These are phyloP conservation scores for Beauveria brongniartii DNA, from an alignment of 2,329 filamentous ascomycete genomes.

Conservation along the genomic window DNA sequence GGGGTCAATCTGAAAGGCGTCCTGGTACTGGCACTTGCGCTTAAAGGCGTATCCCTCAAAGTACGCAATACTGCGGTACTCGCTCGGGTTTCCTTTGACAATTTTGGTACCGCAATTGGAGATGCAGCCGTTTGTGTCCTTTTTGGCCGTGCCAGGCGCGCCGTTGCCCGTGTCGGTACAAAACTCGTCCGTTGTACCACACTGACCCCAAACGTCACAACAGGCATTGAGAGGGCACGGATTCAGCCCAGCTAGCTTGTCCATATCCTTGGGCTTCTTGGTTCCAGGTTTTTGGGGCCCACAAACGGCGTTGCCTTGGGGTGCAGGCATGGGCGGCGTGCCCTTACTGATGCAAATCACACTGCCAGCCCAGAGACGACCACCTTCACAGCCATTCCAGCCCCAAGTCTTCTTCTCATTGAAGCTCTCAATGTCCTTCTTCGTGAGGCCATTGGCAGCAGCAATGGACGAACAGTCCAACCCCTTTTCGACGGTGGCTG, in stretches of 20 bases:
- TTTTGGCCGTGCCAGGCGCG: slow-evolving; percentile 10
- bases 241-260: slow-evolving; percentile 17
- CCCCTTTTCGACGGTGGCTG: slow-evolving; percentile 22
- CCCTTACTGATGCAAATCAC: slow-evolving; percentile 18
- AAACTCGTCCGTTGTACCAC: slow-evolving; percentile 31
- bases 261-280: slow-evolving; percentile 10
- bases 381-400: slow-evolving; percentile 17
- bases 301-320: slow-evolving; percentile 16
- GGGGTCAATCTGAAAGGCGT: slow-evolving; percentile 18
- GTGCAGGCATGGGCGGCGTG: slow-evolving; percentile 15
- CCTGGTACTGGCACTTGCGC: slow-evolving; percentile 15
- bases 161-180: slow-evolving; percentile 19
- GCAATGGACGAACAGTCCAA: slow-evolving; percentile 28
- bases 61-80: slow-evolving; percentile 17
- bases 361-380: slow-evolving; percentile 8
- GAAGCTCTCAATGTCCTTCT: slow-evolving; percentile 14
- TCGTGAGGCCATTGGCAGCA: slow-evolving; percentile 13
- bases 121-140: slow-evolving; percentile 10
- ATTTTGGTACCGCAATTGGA: background rate
- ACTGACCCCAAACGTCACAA: slow-evolving; percentile 31
- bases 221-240: slow-evolving; percentile 23
- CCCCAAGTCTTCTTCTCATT: slow-evolving; percentile 22
- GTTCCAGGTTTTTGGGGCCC: slow-evolving; percentile 19
- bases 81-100: slow-evolving; percentile 10
- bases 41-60: slow-evolving; percentile 12